Conservation (phyloP, 2,329 filamentous ascomycete species). For the Pseudogymnoascus sp. region DNA sequence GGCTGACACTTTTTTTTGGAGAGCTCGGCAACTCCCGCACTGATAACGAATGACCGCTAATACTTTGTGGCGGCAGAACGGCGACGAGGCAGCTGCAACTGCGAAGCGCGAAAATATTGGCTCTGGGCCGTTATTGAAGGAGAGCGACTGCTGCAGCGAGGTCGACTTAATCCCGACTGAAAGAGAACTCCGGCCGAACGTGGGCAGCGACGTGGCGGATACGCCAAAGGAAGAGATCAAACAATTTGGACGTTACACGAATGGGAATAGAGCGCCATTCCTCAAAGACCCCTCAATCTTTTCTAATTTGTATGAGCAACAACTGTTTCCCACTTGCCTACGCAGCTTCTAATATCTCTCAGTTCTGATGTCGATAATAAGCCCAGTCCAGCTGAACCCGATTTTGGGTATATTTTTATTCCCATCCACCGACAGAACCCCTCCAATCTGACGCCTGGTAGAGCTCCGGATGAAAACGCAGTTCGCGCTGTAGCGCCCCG, state of each 20-base stretch:
- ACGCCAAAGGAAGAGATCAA: neutral
- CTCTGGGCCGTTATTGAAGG: neutral
- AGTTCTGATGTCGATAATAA: neutral
- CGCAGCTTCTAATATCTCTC: neutral
- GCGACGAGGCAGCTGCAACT: neutral
- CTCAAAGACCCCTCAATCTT: neutral
- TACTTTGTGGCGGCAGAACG: neutral
- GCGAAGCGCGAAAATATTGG: neutral
- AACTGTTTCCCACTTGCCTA: neutral
- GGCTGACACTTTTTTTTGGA: conserved; percentile 5
- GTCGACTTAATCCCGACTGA: neutral
- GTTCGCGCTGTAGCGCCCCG: neutral
- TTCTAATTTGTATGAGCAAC: neutral
- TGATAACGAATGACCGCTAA: conserved; percentile 7
- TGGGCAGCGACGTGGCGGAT: neutral
- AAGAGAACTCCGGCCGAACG: neutral
- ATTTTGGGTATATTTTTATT: neutral
- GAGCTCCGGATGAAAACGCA: neutral
- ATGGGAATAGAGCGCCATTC: neutral
- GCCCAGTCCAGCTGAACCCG: neutral
- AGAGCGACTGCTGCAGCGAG: neutral
- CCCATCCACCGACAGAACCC: neutral
- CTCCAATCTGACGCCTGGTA: neutral
- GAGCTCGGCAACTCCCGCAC: conserved; percentile 5
- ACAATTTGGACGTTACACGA: neutral